Evolutionary conservation across 129 eudicot species (phyloP).

Genomic region (Flaveria robusta): DNA sequence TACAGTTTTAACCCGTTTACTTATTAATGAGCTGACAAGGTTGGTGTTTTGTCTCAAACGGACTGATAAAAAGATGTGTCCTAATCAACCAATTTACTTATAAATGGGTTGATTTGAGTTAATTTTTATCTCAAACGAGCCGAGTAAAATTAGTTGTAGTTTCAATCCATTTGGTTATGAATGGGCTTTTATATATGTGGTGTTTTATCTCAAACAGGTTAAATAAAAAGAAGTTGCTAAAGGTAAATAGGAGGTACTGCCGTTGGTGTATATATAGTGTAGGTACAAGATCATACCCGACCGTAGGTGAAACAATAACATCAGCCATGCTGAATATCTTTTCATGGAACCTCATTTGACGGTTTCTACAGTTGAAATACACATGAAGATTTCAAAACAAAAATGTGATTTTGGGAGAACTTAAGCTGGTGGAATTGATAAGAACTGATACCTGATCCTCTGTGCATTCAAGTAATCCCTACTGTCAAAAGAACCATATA

Average conservation of each 20-base stretch:
- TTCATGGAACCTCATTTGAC: conserved; percentile 74
- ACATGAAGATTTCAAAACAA: neutral
- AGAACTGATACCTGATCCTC: conserved; percentile 56
- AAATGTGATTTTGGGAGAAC: neutral
- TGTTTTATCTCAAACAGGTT: no score
- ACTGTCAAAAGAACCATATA: conserved; percentile 76
- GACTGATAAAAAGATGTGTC: no score
- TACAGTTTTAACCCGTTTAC: neutral
- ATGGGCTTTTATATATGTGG: no score
- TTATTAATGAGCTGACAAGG: neutral
- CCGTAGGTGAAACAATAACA: conserved; percentile 91
- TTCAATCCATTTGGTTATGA: no score
- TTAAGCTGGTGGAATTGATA: neutral
- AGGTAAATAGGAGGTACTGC: no score
- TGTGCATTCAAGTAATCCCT: conserved; percentile 94
- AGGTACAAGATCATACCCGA: conserved; percentile 54
- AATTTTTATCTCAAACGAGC: neutral
- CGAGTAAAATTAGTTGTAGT: no score
- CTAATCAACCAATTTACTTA: no score
- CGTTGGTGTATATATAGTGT: neutral
- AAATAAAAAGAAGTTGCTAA: no score
- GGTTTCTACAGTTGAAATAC: conserved; percentile 48
- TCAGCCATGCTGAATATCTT: conserved; percentile 77
- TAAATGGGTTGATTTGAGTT: neutral
- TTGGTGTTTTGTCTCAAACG: neutral